Conservation (phyloP, 176 grass and related monocot species). For the Themeda triandra region DNA sequence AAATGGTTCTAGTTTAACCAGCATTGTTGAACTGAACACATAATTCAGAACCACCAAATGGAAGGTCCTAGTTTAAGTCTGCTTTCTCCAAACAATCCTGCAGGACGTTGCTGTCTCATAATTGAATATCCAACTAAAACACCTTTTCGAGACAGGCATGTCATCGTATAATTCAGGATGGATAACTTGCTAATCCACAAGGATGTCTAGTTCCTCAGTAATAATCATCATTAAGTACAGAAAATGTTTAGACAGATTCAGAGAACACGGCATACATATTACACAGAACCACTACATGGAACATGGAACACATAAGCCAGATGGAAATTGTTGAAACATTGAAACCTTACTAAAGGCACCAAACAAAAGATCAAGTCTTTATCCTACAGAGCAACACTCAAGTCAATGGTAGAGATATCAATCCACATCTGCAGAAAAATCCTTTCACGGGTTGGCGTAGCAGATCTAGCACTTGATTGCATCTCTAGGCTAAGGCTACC, state of each 20-base stretch:
- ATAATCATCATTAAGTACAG: background rate
- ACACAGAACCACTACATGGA: background rate
- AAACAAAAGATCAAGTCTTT: background rate
- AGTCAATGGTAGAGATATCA: background rate
- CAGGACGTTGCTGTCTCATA: background rate
- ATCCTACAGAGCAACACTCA: background rate
- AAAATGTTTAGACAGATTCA: background rate
- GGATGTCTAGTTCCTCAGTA: background rate
- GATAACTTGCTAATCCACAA: background rate
- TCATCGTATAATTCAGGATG: rapidly evolving
- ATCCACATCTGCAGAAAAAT: background rate
- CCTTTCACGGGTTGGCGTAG: background rate
- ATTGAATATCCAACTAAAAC: background rate
- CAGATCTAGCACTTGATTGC: conserved; percentile 2
- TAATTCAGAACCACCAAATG: background rate
- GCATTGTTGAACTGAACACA: background rate
- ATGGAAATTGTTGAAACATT: background rate
- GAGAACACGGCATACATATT: background rate
- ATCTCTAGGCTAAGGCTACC: background rate
- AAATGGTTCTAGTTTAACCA: background rate
- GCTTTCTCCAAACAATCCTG: background rate
- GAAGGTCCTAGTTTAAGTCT: background rate
- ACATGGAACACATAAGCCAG: background rate
- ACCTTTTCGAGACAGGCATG: no score
- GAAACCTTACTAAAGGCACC: background rate